phyloP scores from a whole-genome alignment of 768 basidiomycete species.

The Tephrocybe sp. region DNA sequence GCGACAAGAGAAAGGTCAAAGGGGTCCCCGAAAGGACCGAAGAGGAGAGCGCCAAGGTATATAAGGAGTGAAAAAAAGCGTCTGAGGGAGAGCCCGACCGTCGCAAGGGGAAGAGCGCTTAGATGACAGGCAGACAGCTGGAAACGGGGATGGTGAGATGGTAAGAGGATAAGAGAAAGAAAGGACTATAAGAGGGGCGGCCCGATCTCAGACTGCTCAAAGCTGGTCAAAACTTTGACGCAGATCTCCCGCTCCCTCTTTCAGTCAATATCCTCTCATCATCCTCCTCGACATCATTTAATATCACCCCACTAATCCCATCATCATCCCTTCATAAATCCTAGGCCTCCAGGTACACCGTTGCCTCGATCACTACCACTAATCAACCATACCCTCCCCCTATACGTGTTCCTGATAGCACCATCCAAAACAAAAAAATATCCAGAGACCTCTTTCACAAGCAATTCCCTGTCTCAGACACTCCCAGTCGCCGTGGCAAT shows the following conservation, averaged over 20 bases:
- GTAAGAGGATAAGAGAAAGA: background rate
- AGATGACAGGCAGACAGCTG: background rate
- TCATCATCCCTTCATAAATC: background rate
- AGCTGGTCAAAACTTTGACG: background rate
- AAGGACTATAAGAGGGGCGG: conserved; percentile 6
- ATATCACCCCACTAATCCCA: background rate
- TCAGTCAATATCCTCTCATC: background rate
- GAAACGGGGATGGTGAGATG: no score
- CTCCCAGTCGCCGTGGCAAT: background rate
- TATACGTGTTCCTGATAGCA: conserved; percentile 3
- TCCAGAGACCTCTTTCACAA: conserved; percentile 12
- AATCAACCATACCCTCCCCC: background rate
- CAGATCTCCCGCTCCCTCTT: conserved; percentile 9
- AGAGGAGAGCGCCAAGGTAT: no score
- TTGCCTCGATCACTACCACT: background rate
- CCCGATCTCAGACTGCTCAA: conserved; percentile 12
- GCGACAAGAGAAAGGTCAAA: background rate
- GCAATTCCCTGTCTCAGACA: conserved; percentile 9
- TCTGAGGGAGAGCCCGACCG: background rate
- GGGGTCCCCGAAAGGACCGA: background rate
- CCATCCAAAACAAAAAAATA: conserved; percentile 6
- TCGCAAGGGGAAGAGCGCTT: conserved; percentile 1
- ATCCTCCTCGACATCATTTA: background rate
- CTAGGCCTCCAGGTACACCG: no score
- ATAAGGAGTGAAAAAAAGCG: no score